Base-by-base conservation (phyloP, 192 early-diverging fungal species). In the Gamsiella multidivaricata region DNA sequence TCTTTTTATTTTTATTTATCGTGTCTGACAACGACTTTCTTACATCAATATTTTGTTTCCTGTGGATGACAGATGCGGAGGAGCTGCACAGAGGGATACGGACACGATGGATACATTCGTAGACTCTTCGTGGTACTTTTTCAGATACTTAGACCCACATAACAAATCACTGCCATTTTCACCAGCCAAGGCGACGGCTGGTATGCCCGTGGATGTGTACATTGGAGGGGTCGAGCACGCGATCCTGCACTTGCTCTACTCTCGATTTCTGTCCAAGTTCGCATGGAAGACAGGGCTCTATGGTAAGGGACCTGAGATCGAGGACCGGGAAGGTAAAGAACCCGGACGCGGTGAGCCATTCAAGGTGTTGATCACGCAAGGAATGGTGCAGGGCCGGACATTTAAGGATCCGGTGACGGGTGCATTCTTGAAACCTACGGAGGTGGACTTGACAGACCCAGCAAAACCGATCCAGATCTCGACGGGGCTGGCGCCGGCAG, bases 31-130 rank as follows among this genome's bases (percentile, higher is more conserved):
- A 41, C 39, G 39, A n/a, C n/a, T n/a, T 18, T 9, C 45, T 46
- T 18, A 31, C 45, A 42, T 15, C 12, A 22, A 17, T 51, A 47
- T 34, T 50, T 39, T 20, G 39, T 25, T 53, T 70, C 25, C n/a
- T 42, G 51, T 60, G 71, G 8, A 6, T 20, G 43, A n/a, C 47
- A 91, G 90, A 63, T 96, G 94, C 58, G 66, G 84, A 25, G 84
- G 87, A 26, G 72, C 90, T 3, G 95, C 95, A 10, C 82, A 82
- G 56, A 86, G 93, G 33, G 97, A 97, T 42, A 90, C 91, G 15
- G 97, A 98, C 60, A 97, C 97, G 3, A 95, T 98, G 89, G 97
- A 98, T 69, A 98, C 97, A 3, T 98, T 98, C 87, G 92, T 98
- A 9, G 97, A 98, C 69, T 97, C 95, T 5, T 93, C 97, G 0